Evolutionary conservation across 768 basidiomycete genomes (phyloP), one percentile per base, ranked within the genome.

Genomic region (Xerocomellus chrysenteron): DNA sequence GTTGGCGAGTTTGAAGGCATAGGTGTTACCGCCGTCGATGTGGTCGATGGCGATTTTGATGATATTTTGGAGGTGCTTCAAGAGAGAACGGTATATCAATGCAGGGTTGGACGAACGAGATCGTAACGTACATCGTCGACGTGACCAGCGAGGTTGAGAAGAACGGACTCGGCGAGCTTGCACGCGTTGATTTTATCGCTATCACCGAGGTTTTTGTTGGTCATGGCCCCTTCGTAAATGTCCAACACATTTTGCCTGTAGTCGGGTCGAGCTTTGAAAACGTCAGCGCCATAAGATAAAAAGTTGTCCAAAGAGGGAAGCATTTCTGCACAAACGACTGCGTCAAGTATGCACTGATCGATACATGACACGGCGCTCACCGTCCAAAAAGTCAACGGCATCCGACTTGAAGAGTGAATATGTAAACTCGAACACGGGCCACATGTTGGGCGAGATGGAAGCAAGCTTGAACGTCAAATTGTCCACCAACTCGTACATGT

Each of bases 291-390:
- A 66, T 84, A 94, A 14, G 90, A 90, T 51, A 96, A 78, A 68
- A 92, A 91, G 78, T 94, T 95, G 76, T 93, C 90, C 54, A 96
- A 72, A 5, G 88, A 85, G 12, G 91, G 90, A 26, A 92, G 80
- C 90, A 94, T 94, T 68, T 95, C 92, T 86, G 39, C 14, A 41
- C n/a, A 41, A n/a, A 17, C 16, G 44, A 47, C 9, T 19, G 32
- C 8, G 11, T 35, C 53, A 24, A 56, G 55, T 14, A 33, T 24
- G 36, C 43, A 8, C 35, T 17, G 10, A 32, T 36, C 6, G 28
- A 50, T 7, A 12, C 21, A 52, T 10, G 16, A 28, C 32, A 16
- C 9, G 0, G 0, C 9, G 7, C 79, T 52, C 50, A 88, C 92
- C 92, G 62, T 94, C 90, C 52, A 95, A 78, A 78, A 92, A 95